phyloP scores from a whole-genome alignment of 139 green algal genomes.

The Volvox reticuliferus region DNA sequence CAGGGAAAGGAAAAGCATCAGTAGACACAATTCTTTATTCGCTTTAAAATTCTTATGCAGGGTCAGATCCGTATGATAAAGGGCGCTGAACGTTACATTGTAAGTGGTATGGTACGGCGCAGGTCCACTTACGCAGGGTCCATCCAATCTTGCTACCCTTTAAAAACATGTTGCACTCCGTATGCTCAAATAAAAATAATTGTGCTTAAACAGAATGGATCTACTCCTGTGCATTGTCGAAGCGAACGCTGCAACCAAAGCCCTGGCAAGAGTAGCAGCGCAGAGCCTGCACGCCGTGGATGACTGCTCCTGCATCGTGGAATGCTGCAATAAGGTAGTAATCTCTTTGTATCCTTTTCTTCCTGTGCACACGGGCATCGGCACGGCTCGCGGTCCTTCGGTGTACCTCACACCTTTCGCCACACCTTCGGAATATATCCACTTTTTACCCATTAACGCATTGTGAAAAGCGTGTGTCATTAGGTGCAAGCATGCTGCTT shows the following conservation, averaged over 20 bases:
- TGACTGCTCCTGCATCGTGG: background rate
- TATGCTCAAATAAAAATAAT: background rate
- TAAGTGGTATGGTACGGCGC: background rate
- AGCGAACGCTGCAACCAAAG: background rate
- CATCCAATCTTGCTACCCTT: background rate
- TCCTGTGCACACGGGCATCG: no score
- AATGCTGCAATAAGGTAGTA: conserved; percentile 1
- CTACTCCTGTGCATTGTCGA: conserved; percentile 10
- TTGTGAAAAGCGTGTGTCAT: no score
- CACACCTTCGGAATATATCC: no score
- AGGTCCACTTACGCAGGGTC: background rate
- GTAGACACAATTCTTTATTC: no score
- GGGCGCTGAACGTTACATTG: background rate
- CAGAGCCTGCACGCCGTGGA: conserved; percentile 14
- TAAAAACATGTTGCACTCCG: no score
- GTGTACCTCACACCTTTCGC: no score
- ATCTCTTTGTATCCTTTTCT: background rate
- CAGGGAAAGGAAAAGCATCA: no score
- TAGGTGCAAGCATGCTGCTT: background rate
- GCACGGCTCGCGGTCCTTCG: no score
- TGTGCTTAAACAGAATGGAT: background rate
- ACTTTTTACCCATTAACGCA: no score
- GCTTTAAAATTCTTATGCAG: no score
- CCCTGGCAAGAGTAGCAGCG: background rate
- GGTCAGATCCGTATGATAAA: no score